Base-by-base conservation (phyloP, 1,284 basidiomycete genomes). In the Melampsora larici-populina region DNA sequence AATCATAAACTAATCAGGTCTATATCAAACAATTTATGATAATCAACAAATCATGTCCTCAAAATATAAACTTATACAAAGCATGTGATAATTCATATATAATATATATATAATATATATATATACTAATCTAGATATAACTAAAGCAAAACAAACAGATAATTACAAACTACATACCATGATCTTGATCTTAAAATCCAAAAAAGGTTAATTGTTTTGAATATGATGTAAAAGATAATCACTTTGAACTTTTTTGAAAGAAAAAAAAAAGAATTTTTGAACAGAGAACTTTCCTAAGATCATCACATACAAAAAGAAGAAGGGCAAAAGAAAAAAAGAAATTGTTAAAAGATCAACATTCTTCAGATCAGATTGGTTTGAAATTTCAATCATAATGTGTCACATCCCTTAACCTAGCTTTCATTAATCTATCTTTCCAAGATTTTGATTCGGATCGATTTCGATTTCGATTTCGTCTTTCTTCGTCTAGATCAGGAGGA, bases 301-400 rank as follows among this genome's bases (percentile, higher is more conserved):
- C 51, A 55, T 3, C 17, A 55, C 3, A 55, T 55, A 18, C 51
- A 21, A 18, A 55, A 55, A 21, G 6, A 24, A 55, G 51, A 21
- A 5, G 4, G 11, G 21, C 11, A 49, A 49, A 11, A 49, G 11
- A 49, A 49, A 49, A 21, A 49, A 49, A 49, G 60, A n/a, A n/a
- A n/a, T 62, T 15, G 26, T 26, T 5, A 5, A 33, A 17, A 36
- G 26, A 29, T 29, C 62, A 64, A 64, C 5, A 5, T 29, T 33
- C 7, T 7, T 36, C 15, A 64, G 7, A 64, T 21, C 7, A 36
- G 15, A 21, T 58, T 58, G 51, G 6, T 64, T 18, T n/a, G n/a
- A n/a, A 55, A 55, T 5, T 64, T 75, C 64, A 75, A 68, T 75
- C 65, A 66, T 67, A 75, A 33, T 26, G 31, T 2, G 72, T 75